A percentile compares a stretch with the other conserved stretches of the same genome.
These are phyloP conservation scores for Suillus ampliporus DNA, from an alignment of 768 basidiomycete species.

Conservation along the genomic window DNA sequence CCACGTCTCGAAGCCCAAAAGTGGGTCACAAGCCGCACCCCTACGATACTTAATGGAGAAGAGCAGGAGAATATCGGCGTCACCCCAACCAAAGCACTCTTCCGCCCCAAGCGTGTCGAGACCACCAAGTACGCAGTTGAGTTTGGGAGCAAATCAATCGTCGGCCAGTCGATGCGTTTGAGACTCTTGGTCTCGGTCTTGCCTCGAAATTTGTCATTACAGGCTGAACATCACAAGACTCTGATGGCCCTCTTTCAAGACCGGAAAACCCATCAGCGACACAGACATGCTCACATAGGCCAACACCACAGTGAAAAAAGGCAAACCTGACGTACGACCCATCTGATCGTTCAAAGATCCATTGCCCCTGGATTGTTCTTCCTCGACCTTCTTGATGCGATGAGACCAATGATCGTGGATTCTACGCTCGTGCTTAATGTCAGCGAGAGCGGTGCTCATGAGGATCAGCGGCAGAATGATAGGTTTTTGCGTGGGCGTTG, in stretches of 20 bases:
- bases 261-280: slow-evolving; percentile 87
- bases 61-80: slow-evolving; percentile 83
- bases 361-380: slow-evolving; percentile 91
- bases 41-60: slow-evolving; percentile 45
- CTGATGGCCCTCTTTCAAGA: slow-evolving; percentile 68
- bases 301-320: slow-evolving; percentile 82
- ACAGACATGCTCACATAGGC: slow-evolving; percentile 96
- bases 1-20: slow-evolving; percentile 91
- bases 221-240: slow-evolving; percentile 91
- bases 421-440: slow-evolving; percentile 77
- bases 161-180: slow-evolving; percentile 91
- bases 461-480: slow-evolving; percentile 94
- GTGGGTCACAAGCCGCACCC: slow-evolving; percentile 46
- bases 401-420: slow-evolving; percentile 96
- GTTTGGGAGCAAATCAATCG: slow-evolving; percentile 85
- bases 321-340: slow-evolving; percentile 57
- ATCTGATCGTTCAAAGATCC: slow-evolving; percentile 97
- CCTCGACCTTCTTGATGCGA: slow-evolving; percentile 86
- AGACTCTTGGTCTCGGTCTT: slow-evolving; percentile 91
- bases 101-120: slow-evolving; percentile 96
- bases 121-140: slow-evolving; percentile 98
- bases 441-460: slow-evolving; percentile 66
- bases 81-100: slow-evolving; percentile 86
- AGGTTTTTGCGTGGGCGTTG: slow-evolving; percentile 31
- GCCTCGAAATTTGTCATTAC: slow-evolving; percentile 78